Evolutionary conservation across 192 early-diverging fungal species (phyloP), one percentile per base, ranked within the genome.

Genomic region (Mycoemilia scoparia): DNA sequence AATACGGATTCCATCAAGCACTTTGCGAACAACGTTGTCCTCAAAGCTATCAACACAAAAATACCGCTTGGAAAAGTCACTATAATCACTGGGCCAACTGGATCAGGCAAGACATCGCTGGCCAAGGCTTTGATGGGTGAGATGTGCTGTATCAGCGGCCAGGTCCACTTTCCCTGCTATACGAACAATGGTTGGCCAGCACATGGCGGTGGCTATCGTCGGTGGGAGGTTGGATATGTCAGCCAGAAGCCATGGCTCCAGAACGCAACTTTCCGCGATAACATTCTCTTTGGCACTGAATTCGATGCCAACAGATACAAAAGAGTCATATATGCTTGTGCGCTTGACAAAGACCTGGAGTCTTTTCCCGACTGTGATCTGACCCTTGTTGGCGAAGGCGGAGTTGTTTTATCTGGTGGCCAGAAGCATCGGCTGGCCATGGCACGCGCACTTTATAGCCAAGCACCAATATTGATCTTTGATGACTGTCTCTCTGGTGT

Each of bases 21-120:
- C n/a, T n/a, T n/a, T n/a, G n/a, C n/a, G n/a, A n/a, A n/a, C n/a
- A n/a, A n/a, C n/a, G n/a, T n/a, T n/a, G n/a, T n/a, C n/a, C 66
- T 90, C 5, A 44, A 41, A 12, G 64, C 82, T 36, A 37, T 89
- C 4, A 66, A 69, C 37, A 38, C 83, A 27, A 49, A 46, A 3
- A 80, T 95, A 53, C 76, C 79, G 3, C 24, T 43, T 1, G 71
- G 71, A 36, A 66, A 67, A 9, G 52, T 89, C 18, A 76, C 81
- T 7, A 56, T 91, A 9, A 48, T 93, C 20, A 72, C 72, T 19
- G 92, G 92, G 4, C 66, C 82, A 15, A 92, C 89, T 9, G 93
- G 87, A 0, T 64, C 71, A n/a, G 93, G 93, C 29, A 97, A 97
- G 52, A 76, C 78, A 6, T 76, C 76, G 5, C 43, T 97, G 31